Evolutionary conservation across 192 early-diverging fungal species (phyloP).

Genomic region (Linnemannia hyalina): DNA sequence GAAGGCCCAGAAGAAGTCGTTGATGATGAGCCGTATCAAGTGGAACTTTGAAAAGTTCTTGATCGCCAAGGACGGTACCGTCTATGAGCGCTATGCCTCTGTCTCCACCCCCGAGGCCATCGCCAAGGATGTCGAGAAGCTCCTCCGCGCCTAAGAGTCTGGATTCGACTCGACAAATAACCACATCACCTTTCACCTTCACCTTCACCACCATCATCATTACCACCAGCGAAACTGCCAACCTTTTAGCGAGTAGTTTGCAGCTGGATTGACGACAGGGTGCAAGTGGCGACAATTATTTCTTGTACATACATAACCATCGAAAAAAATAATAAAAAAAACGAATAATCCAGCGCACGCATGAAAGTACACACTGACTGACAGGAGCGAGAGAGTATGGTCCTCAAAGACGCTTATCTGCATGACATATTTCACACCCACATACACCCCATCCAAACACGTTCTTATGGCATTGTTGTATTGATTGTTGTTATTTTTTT

Average conservation of each 20-base stretch:
- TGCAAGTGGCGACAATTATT: not conserved
- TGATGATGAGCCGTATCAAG: constrained; percentile 75
- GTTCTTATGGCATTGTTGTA: not conserved
- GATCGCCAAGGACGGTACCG: constrained; percentile 74
- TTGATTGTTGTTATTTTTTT: constrained; percentile 7
- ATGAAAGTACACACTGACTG: not conserved
- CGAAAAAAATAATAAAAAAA: constrained; percentile 11
- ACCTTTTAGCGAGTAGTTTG: not conserved
- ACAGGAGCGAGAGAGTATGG: not conserved
- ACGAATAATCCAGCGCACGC: not conserved
- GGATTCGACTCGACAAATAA: not conserved
- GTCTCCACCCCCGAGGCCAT: constrained; percentile 72
- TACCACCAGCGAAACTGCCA: too few relatives aligned
- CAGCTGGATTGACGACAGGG: not conserved
- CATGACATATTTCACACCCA: not conserved
- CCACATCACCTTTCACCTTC: too few relatives aligned
- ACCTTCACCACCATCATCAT: too few relatives aligned
- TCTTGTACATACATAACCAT: not conserved
- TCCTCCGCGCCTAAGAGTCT: constrained; percentile 48
- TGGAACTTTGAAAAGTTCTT: constrained; percentile 94
- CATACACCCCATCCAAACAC: not conserved
- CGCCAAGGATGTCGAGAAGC: constrained; percentile 68
- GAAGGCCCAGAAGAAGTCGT: constrained; percentile 66
- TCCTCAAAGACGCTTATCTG: not conserved
- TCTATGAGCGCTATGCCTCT: constrained; percentile 75